phyloP scores from a whole-genome alignment of 2,329 filamentous ascomycete species.

The Sporothrix euskadiensis region DNA sequence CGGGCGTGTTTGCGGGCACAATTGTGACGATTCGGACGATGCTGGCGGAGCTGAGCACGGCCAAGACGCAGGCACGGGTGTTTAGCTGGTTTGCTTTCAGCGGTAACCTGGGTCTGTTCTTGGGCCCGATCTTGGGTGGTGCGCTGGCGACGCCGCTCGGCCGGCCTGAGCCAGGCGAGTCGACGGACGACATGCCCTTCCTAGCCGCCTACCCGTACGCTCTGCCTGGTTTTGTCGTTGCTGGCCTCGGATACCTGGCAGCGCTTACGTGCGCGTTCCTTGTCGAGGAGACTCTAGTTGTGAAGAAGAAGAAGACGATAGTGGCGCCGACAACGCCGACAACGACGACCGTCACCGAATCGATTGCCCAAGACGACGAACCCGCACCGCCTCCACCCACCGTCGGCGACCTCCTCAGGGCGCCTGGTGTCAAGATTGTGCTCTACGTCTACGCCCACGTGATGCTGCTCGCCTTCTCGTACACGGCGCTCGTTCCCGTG shows the following conservation, averaged over 20 bases:
- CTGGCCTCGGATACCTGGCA: slow-evolving; percentile 54
- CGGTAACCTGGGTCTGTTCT: slow-evolving; percentile 71
- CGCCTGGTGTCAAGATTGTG: slow-evolving; percentile 65
- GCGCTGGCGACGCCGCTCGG: slow-evolving; percentile 65
- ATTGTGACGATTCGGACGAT: slow-evolving; percentile 75
- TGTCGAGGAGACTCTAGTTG: slow-evolving; percentile 61
- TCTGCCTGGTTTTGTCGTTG: slow-evolving; percentile 61
- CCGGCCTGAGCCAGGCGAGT: slow-evolving; percentile 52
- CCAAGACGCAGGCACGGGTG: slow-evolving; percentile 67
- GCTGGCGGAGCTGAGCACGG: slow-evolving; percentile 71
- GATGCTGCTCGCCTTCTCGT: slow-evolving; percentile 69
- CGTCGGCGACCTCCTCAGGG: slow-evolving; percentile 56
- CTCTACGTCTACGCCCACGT: slow-evolving; percentile 66
- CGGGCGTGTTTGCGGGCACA: slow-evolving; percentile 72
- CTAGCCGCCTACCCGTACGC: slow-evolving; percentile 67
- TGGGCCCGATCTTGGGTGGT: slow-evolving; percentile 71
- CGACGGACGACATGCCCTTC: slow-evolving; percentile 46
- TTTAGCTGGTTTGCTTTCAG: slow-evolving; percentile 78
- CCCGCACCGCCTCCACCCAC: slow-evolving; percentile 36
- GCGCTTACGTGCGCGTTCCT: slow-evolving; percentile 56
- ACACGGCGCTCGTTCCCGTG: slow-evolving; percentile 69
- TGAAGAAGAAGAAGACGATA: background rate
- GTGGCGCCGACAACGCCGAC: background rate
- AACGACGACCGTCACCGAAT: background rate
- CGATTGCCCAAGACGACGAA: background rate